Percentiles rank a stretch among this genome's conserved stretches.
Conservation (phyloP, 495 filamentous ascomycete species). For the Pyrenopolyporus hunteri region DNA sequence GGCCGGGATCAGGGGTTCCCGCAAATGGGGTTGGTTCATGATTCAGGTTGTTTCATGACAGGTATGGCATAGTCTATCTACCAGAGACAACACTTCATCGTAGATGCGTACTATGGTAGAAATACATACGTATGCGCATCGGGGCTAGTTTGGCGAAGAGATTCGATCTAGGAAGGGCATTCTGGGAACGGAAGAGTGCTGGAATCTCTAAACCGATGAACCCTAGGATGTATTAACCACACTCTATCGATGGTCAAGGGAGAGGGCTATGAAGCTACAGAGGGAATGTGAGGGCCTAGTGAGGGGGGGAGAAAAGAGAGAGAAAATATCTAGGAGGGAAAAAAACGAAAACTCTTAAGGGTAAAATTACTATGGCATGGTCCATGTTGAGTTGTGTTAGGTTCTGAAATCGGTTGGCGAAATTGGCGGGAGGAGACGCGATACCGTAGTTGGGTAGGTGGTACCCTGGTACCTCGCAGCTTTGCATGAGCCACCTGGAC, state of each 20-base stretch:
- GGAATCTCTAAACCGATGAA: constrained; percentile 15
- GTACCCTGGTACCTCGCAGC: too few relatives aligned
- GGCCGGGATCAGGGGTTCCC: constrained; percentile 26
- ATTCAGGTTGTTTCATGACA: constrained; percentile 38
- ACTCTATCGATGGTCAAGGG: too few relatives aligned
- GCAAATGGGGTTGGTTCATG: constrained; percentile 23
- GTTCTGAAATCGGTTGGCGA: too few relatives aligned
- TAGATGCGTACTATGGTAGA: constrained; percentile 13
- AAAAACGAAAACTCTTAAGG: too few relatives aligned
- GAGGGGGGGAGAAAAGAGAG: too few relatives aligned
- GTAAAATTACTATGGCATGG: too few relatives aligned
- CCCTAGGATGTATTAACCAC: too few relatives aligned
- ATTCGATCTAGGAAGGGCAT: neutral
- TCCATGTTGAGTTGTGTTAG: too few relatives aligned
- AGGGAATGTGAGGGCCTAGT: too few relatives aligned
- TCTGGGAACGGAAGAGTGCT: constrained; percentile 20
- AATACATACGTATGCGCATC: constrained; percentile 16
- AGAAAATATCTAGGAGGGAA: too few relatives aligned
- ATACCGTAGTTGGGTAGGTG: too few relatives aligned
- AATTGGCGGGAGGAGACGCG: constrained; percentile 13
- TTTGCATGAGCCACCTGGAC: neutral
- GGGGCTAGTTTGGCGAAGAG: constrained; percentile 5
- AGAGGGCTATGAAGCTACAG: too few relatives aligned
- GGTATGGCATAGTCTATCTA: constrained; percentile 28
- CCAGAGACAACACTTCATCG: constrained; percentile 26